These are phyloP conservation scores for Penicillium sp. DNA, from an alignment of 2,329 filamentous ascomycete genomes.

Conservation along the genomic window DNA sequence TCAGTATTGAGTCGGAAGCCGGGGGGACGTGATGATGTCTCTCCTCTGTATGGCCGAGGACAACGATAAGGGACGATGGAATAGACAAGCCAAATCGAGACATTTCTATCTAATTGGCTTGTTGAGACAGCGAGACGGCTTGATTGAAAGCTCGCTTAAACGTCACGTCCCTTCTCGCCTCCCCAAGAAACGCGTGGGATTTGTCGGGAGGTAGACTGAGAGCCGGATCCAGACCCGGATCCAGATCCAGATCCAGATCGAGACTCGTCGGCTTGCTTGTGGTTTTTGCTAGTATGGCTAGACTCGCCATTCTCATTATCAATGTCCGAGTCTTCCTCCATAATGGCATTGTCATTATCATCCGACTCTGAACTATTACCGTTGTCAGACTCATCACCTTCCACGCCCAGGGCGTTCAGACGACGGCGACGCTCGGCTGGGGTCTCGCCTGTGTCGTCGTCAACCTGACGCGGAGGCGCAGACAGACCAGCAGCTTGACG, in stretches of 20 bases:
- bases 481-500: conserved; percentile 33
- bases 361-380: conserved; percentile 23
- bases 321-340: conserved; percentile 21
- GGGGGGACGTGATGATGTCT: background rate
- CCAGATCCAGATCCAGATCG: conserved; percentile 17
- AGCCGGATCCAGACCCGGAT: conserved; percentile 12
- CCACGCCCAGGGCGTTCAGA: conserved; percentile 44
- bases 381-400: conserved; percentile 26
- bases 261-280: conserved; percentile 26
- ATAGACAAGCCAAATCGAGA: background rate
- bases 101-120: background rate
- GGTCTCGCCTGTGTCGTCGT: conserved; percentile 44
- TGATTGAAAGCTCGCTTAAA: background rate
- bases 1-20: background rate
- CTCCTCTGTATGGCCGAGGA: background rate
- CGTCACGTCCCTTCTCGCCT: conserved; percentile 38
- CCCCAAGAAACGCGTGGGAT: conserved; percentile 43
- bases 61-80: background rate
- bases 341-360: conserved; percentile 27
- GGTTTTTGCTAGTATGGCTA: conserved; percentile 27
- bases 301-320: conserved; percentile 22
- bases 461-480: conserved; percentile 23
- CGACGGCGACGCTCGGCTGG: conserved; percentile 48
- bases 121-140: background rate
- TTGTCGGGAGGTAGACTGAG: conserved; percentile 21